Evolutionary conservation across 768 basidiomycete species (phyloP).

Genomic region (Kwoniella dendrophila): DNA sequence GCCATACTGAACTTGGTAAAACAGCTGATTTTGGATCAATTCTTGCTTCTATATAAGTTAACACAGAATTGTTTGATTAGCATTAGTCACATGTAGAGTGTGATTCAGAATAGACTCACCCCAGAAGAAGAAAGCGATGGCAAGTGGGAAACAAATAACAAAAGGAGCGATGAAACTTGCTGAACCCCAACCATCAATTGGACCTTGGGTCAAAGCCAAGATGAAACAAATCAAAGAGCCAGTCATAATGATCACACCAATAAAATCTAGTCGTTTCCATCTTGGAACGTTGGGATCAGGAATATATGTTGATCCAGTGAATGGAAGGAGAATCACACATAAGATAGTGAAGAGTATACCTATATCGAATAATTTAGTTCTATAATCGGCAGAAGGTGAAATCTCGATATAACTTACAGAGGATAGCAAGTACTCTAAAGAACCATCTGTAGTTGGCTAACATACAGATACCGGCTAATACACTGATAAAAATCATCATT

Average conservation of each 20-base stretch:
- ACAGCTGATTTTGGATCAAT: slow-evolving; percentile 59
- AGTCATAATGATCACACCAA: slow-evolving; percentile 49
- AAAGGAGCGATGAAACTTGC: slow-evolving; percentile 61
- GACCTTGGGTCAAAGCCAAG: slow-evolving; percentile 57
- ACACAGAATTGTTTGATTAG: neutral
- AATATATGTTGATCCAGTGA: slow-evolving; percentile 34
- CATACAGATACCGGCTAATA: slow-evolving; percentile 42
- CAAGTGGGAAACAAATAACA: slow-evolving; percentile 59
- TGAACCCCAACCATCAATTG: slow-evolving; percentile 61
- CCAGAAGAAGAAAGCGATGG: slow-evolving; percentile 62
- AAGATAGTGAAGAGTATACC: slow-evolving; percentile 57
- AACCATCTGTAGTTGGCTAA: slow-evolving; percentile 60
- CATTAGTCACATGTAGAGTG: neutral
- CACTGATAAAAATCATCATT: slow-evolving; percentile 12
- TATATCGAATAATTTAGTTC: neutral
- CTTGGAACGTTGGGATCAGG: slow-evolving; percentile 24
- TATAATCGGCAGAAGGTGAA: neutral
- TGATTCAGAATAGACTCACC: slow-evolving; percentile 34
- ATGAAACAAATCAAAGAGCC: slow-evolving; percentile 52
- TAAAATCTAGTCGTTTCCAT: slow-evolving; percentile 52
- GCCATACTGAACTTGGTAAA: slow-evolving; percentile 43
- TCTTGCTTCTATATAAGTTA: slow-evolving; percentile 48
- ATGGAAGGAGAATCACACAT: slow-evolving; percentile 46
- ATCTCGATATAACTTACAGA: slow-evolving; percentile 48
- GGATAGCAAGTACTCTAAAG: slow-evolving; percentile 61